Evolutionary conservation across 306 rosid species (phyloP).

Genomic region (Acacia melanoxylon): DNA sequence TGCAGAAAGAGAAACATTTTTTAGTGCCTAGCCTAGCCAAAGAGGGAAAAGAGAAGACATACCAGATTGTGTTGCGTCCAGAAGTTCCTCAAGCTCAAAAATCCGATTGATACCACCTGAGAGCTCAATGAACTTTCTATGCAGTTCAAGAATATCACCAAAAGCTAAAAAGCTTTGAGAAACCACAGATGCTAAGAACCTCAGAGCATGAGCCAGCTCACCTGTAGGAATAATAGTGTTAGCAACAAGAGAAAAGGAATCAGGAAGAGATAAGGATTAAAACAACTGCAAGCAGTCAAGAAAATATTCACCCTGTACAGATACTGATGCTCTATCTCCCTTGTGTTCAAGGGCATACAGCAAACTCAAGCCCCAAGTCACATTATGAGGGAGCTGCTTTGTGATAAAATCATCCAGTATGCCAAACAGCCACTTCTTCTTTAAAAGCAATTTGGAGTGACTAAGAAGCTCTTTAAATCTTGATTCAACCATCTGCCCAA

Average conservation of each 20-base stretch:
- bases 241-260: constrained; percentile 15
- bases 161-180: constrained; percentile 99
- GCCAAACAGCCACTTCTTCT: constrained; percentile 91
- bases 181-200: constrained; percentile 97
- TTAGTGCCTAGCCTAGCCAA: background rate
- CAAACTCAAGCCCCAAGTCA: constrained; percentile 97
- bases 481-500: constrained; percentile 90
- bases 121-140: constrained; percentile 86
- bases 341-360: constrained; percentile 87
- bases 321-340: constrained; percentile 81
- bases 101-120: constrained; percentile 91
- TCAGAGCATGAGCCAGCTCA: constrained; percentile 96
- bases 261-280: constrained; percentile 18
- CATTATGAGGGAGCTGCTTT: constrained; percentile 98
- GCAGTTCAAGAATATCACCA: constrained; percentile 94
- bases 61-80: constrained; percentile 89
- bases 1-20: background rate
- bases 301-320: constrained; percentile 73
- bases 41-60: constrained; percentile 23
- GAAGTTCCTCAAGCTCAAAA: constrained; percentile 92
- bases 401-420: constrained; percentile 90
- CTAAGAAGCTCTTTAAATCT: constrained; percentile 80
- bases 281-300: constrained; percentile 18
- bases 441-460: constrained; percentile 70
- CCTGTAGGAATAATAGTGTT: constrained; percentile 49